Evolutionary conservation across 192 early-diverging fungal species (phyloP).

Genomic region (Coemansia sp.): DNA sequence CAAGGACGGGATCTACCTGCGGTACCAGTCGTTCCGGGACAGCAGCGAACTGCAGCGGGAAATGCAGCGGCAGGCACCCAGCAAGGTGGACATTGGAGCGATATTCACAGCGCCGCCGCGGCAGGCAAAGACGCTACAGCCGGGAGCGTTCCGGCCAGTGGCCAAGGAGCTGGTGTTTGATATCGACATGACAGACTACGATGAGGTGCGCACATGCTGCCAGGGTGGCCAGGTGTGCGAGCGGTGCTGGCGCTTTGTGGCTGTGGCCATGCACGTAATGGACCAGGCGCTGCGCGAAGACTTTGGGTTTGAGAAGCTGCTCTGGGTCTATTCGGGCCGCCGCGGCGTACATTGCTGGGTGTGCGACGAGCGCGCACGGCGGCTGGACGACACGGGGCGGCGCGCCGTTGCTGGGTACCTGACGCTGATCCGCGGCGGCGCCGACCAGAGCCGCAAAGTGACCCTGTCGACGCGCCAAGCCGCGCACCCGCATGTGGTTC

Average conservation of each 20-base stretch:
- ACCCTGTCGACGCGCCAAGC: slow-evolving; percentile 46
- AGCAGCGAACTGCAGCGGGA: slow-evolving; percentile 68
- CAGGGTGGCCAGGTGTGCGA: slow-evolving; percentile 77
- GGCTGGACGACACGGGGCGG: slow-evolving; percentile 69
- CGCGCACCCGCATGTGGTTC: slow-evolving; percentile 60
- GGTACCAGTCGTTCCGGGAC: slow-evolving; percentile 79
- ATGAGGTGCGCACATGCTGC: slow-evolving; percentile 94
- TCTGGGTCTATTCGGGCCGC: slow-evolving; percentile 96
- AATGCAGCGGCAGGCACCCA: slow-evolving; percentile 67
- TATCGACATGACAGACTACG: slow-evolving; percentile 99
- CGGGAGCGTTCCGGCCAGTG: slow-evolving; percentile 67
- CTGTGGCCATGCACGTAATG: slow-evolving; percentile 80
- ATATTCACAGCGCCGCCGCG: slow-evolving; percentile 82
- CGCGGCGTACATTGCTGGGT: slow-evolving; percentile 99
- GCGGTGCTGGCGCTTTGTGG: slow-evolving; percentile 96
- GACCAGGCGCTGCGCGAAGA: slow-evolving; percentile 76
- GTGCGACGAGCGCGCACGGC: slow-evolving; percentile 78
- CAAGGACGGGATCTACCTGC: slow-evolving; percentile 72
- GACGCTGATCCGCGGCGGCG: slow-evolving; percentile 73
- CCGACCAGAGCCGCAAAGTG: slow-evolving; percentile 68
- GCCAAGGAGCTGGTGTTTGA: slow-evolving; percentile 95
- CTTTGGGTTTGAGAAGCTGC: slow-evolving; percentile 88
- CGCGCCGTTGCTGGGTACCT: slow-evolving; percentile 80
- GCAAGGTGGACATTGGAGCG: slow-evolving; percentile 96
- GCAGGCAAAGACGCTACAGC: slow-evolving; percentile 68